Percentiles rank a stretch among this genome's conserved stretches.
Conservation (phyloP, 257 asterid genomes). For the Capsicum rhomboideum region DNA sequence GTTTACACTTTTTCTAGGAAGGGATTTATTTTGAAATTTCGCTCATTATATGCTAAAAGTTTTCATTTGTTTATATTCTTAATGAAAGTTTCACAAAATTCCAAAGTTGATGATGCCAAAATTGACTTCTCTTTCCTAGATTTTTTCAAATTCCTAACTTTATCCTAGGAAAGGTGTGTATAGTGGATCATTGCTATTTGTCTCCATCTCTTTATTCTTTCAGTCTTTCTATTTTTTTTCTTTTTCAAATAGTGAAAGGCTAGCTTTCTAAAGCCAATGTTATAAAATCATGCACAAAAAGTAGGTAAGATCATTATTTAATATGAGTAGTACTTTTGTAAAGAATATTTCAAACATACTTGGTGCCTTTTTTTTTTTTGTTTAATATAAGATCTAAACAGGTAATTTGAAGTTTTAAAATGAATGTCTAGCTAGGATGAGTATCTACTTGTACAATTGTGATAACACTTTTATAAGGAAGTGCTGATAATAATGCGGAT, state of each 20-base stretch:
- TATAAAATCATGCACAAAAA: not conserved
- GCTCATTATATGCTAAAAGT: not conserved
- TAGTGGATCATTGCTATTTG: not conserved
- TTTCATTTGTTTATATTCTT: not conserved
- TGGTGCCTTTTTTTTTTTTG: not conserved
- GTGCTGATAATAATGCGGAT: too few relatives aligned
- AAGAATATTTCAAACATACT: not conserved
- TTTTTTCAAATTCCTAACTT: not conserved
- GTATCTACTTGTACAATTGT: not conserved
- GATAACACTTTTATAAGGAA: not conserved
- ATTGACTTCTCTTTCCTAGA: not conserved
- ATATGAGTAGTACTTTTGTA: not conserved
- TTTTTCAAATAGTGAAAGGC: not conserved
- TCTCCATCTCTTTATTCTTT: not conserved
- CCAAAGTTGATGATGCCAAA: not conserved
- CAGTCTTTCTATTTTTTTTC: not conserved
- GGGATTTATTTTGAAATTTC: not conserved
- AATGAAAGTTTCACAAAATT: not conserved
- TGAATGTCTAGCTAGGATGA: not conserved
- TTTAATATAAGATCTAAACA: not conserved
- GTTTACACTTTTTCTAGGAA: not conserved
- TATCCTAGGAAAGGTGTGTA: not conserved
- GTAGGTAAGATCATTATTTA: not conserved
- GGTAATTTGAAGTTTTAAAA: not conserved
- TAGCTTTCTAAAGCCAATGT: not conserved